Percentiles rank a stretch among this genome's conserved stretches.
phyloP scores from a whole-genome alignment of 2,329 filamentous ascomycete species.

The Colletotrichum neosansevieriae region DNA sequence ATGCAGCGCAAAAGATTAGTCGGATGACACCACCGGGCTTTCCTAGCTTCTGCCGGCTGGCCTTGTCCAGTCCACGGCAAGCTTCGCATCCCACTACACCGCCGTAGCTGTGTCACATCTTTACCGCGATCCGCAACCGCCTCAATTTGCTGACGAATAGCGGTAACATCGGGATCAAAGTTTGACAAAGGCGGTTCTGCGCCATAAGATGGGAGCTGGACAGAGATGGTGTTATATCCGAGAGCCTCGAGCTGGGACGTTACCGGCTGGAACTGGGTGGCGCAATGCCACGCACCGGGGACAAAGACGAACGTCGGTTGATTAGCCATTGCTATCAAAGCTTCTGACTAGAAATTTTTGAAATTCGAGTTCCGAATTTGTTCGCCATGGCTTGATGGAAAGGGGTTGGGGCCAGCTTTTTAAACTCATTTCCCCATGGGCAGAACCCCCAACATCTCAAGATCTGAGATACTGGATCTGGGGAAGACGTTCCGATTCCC shows the following conservation, averaged over 20 bases:
- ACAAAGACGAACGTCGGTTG: slow-evolving; percentile 56
- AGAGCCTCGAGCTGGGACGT: slow-evolving; percentile 21
- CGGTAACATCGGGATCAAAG: slow-evolving; percentile 45
- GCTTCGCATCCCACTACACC: slow-evolving; percentile 50
- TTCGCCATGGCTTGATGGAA: neutral
- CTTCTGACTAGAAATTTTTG: neutral
- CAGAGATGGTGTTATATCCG: slow-evolving; percentile 1
- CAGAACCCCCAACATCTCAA: neutral
- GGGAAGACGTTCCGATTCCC: slow-evolving; percentile 8
- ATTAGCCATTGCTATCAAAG: neutral
- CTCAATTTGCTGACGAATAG: slow-evolving; percentile 46
- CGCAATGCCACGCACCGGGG: slow-evolving; percentile 60
- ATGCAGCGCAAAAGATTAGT: slow-evolving; percentile 41
- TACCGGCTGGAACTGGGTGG: slow-evolving; percentile 16
- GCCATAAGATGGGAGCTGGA: slow-evolving; percentile 19
- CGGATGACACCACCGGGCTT: slow-evolving; percentile 50
- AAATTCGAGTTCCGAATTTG: neutral
- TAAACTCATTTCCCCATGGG: neutral
- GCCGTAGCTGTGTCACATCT: slow-evolving; percentile 56
- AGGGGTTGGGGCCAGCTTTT: neutral
- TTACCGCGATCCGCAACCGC: slow-evolving; percentile 50
- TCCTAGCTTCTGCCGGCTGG: slow-evolving; percentile 45
- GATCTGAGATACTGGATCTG: neutral
- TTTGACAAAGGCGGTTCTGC: slow-evolving; percentile 12
- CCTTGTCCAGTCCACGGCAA: slow-evolving; percentile 47